Base-by-base conservation (phyloP, 805 yeast species). In the Metahyphopichia silvanorum region DNA sequence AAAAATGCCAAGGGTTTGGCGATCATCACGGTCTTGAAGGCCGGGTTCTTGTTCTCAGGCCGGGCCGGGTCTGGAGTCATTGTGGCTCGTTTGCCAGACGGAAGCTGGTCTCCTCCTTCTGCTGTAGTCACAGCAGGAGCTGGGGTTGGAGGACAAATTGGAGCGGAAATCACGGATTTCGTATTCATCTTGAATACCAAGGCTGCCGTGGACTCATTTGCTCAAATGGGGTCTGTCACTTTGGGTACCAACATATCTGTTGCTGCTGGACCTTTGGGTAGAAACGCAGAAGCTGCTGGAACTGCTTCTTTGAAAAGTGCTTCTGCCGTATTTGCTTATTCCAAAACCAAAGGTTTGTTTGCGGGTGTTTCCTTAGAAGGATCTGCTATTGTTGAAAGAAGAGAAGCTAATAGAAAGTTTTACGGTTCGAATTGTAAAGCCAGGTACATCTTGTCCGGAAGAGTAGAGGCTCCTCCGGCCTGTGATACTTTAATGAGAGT, bases 361-460 rank as follows among this genome's bases (percentile, higher is more conserved):
- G 98, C 98, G 0, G 98, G 98, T 53, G 94, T 91, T 13, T 91
- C 98, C 1, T 74, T 91, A 32, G 98, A 91, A 64, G 98, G 98
- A 19, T 88, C 97, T 1, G 95, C 91, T 11, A 77, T 93, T 37
- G 72, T 93, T n/a, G 98, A 93, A 63, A 83, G 98, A 67, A 77
- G 98, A 63, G 98, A 93, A 50, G 96, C 98, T 17, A 91, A 91
- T 61, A 74, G 96, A 52, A 91, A 91, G 63, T 91, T 91, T 54
- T 91, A 91, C 55, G 98, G 98, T 23, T 74, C 71, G 46, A 78
- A 74, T 44, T 84, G 95, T 57, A 88, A 93, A 38, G 95, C 97
- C n/a, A 77, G 86, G 57, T 71, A 72, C 53, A 85, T 91, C 50
- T 70, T 91, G 33, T 65, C 82, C 5, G 98, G 98, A 24, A 75